Evolutionary conservation across 352 stramenopile genomes (phyloP).

Genomic region (Blastocystis sp.): DNA sequence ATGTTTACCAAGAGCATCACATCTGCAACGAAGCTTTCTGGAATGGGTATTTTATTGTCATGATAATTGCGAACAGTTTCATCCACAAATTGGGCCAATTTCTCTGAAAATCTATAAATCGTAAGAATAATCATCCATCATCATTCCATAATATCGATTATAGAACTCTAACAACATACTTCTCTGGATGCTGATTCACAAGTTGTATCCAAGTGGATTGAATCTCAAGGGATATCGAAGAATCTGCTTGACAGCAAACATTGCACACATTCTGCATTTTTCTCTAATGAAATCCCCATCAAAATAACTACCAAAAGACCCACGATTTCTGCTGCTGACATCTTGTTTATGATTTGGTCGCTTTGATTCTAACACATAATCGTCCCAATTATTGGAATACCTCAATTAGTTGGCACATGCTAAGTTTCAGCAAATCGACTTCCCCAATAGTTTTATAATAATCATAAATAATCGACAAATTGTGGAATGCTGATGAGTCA

Average conservation of each 20-base stretch:
- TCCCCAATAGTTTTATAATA: not conserved
- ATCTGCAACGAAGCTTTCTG: not conserved
- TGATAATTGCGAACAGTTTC: not conserved
- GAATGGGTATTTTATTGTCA: not conserved
- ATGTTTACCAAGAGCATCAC: not conserved
- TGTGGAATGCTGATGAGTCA: not conserved
- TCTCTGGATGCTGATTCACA: not conserved
- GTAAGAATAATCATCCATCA: too few species aligned
- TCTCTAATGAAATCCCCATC: not conserved
- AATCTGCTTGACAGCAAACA: not conserved
- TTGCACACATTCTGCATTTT: not conserved
- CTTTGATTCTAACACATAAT: too few species aligned
- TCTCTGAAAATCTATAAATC: not conserved
- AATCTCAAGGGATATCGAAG: not conserved
- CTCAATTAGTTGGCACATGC: not conserved
- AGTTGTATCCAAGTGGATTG: not conserved
- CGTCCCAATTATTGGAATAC: not conserved
- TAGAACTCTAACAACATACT: not conserved
- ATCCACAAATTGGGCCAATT: not conserved
- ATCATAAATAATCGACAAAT: not conserved
- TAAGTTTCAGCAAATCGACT: not conserved
- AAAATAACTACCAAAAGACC: not conserved
- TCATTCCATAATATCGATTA: not conserved
- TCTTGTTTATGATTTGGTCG: not conserved
- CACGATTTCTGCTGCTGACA: not conserved